phyloP scores from a whole-genome alignment of 2,329 filamentous ascomycete species.

The Aureobasidium zeae region DNA sequence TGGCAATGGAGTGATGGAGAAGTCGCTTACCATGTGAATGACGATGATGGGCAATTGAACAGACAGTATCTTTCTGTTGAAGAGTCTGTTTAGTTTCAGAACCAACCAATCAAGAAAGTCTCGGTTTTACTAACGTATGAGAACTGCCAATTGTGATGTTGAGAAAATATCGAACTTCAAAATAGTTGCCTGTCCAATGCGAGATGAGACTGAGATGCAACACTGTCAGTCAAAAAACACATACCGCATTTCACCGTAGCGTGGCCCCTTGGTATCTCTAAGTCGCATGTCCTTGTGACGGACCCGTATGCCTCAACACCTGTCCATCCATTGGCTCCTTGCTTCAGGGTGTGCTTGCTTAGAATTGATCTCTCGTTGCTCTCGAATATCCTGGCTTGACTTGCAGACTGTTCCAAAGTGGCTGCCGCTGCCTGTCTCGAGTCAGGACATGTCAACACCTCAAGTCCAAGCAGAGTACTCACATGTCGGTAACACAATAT shows the following conservation, averaged over 20 bases:
- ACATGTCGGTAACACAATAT: conserved; percentile 44
- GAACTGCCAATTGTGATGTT: conserved; percentile 40
- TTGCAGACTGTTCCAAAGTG: conserved; percentile 41
- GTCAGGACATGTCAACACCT: conserved; percentile 16
- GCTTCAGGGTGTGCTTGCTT: conserved; percentile 35
- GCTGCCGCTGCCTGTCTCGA: conserved; percentile 36
- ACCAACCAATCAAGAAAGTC: not conserved
- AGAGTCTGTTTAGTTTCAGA: conserved; percentile 19
- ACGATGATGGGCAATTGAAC: conserved; percentile 48
- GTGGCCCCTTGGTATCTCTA: conserved; percentile 43
- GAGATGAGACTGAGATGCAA: no score
- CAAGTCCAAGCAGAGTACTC: conserved; percentile 13
- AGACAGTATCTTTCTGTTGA: conserved; percentile 38
- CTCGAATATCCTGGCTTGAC: conserved; percentile 45
- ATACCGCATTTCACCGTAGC: conserved; percentile 43
- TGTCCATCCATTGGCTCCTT: conserved; percentile 37
- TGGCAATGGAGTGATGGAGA: conserved; percentile 13
- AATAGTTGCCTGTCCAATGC: conserved; percentile 39
- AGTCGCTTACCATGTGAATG: conserved; percentile 40
- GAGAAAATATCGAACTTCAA: conserved; percentile 48
- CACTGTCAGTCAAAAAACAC: conserved; percentile 18
- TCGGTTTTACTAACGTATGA: conserved; percentile 30
- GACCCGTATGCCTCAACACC: conserved; percentile 39
- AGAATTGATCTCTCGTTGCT: conserved; percentile 42
- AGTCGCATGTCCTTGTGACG: conserved; percentile 40